Evolutionary conservation across 2,329 filamentous ascomycete species (phyloP), one percentile per base, ranked within the genome.

Genomic region (Aurifilum marmelostoma): DNA sequence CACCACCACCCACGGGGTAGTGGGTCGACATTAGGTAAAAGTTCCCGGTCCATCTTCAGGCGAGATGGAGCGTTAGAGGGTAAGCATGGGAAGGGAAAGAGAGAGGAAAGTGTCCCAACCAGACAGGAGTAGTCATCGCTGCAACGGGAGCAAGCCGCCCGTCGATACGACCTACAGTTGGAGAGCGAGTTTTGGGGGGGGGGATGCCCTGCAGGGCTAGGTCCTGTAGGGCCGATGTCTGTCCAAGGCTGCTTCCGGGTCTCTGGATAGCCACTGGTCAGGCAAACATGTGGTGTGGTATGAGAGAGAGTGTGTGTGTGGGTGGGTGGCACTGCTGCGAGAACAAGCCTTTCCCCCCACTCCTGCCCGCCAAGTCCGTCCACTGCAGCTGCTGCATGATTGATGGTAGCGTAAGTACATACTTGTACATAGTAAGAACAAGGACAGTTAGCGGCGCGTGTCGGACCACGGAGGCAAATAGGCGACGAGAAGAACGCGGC

Each of bases 11-110:
- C 61, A 65, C 59, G 64, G 64, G 59, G 67, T 63, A 64, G 67
- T 70, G 65, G 68, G 50, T 47, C 62, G 68, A 37, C 27, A 69
- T 61, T 69, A 67, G 68, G 68, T 69, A 69, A 69, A 59, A 65
- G 61, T 56, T 43, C 63, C 65, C 9, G 14, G 54, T 52, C 27
- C 56, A 56, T 39, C 47, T 61, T 34, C 37, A 63, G 65, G 56
- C 54, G 50, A 64, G 29, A 50, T 54, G 47, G 59, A 63, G 60
- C 60, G 52, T 2, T 24, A 14, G 34, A 34, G 34, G 8, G 34
- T 14, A 14, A 5, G 27, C 14, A n/a, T 6, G n/a, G 50, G 11
- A 14, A 21, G n/a, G 21, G n/a, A 52, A 3, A 52, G 24, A n/a
- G 24, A 24, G 41, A 43, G 41, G 34, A 34, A 34, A 4, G 34